Conservation (phyloP, 306 rosid genomes). For the Cucumis hystrix region DNA sequence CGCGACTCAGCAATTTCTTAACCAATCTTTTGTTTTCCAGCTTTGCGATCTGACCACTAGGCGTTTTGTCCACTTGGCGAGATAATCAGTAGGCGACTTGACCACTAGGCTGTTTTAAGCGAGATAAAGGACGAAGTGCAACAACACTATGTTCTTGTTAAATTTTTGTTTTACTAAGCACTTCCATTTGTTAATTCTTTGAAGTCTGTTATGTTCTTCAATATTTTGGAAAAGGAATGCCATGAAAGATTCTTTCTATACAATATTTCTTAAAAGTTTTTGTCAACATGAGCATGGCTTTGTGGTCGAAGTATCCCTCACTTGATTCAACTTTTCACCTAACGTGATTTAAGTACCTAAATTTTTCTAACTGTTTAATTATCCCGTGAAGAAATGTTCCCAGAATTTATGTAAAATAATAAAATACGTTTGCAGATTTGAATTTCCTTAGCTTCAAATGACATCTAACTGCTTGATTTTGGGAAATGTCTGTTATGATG, state of each 20-base stretch:
- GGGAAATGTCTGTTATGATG: neutral
- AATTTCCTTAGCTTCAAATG: neutral
- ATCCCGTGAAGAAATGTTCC: neutral
- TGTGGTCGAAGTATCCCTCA: neutral
- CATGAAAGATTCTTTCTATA: neutral
- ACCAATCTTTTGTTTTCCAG: no score
- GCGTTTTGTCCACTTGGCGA: no score
- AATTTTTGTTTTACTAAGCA: neutral
- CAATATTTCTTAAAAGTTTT: neutral
- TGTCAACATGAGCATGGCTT: neutral
- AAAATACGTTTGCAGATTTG: neutral
- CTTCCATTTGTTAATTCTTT: neutral
- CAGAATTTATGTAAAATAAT: neutral
- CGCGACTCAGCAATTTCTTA: no score
- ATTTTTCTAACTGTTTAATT: neutral
- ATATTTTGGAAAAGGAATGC: neutral
- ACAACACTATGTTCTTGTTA: neutral
- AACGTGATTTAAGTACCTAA: neutral
- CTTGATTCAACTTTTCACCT: neutral
- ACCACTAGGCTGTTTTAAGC: no score
- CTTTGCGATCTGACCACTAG: no score
- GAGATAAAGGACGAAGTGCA: no score
- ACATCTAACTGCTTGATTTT: neutral
- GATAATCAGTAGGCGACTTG: no score
- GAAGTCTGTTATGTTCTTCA: neutral